Evolutionary conservation across 768 basidiomycete species (phyloP).

Genomic region (Infundibulicybe gibba): DNA sequence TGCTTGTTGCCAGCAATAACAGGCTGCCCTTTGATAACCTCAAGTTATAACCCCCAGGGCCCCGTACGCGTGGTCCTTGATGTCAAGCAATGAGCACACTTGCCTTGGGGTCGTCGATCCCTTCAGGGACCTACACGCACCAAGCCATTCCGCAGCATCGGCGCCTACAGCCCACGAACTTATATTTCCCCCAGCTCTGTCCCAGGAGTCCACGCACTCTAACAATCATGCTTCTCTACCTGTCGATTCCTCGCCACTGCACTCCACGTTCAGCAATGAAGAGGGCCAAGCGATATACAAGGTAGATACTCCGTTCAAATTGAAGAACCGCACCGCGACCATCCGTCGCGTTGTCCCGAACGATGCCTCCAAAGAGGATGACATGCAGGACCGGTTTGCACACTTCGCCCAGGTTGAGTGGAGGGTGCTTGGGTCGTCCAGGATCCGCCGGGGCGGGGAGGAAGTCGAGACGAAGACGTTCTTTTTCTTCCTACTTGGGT

Average conservation of each 20-base stretch:
- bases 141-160: no score
- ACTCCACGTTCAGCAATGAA: neutral
- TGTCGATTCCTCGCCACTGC: neutral
- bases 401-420: slow-evolving; percentile 30
- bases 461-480: slow-evolving; percentile 20
- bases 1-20: no score
- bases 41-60: no score
- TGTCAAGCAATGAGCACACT: no score
- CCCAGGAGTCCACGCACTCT: no score
- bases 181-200: no score
- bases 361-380: neutral
- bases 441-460: slow-evolving; percentile 20
- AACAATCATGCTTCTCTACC: neutral
- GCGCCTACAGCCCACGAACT: no score
- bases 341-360: slow-evolving; percentile 6
- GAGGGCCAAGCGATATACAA: slow-evolving; percentile 13
- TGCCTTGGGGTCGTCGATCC: no score
- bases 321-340: slow-evolving; percentile 3
- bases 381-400: slow-evolving; percentile 24
- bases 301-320: slow-evolving; percentile 18
- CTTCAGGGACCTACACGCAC: no score
- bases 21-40: no score
- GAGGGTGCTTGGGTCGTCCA: slow-evolving; percentile 22
- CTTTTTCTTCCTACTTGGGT: no score
- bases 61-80: no score